Conservation (phyloP, 2,329 filamentous ascomycete genomes). For the Gaeumannomyces tritici region DNA sequence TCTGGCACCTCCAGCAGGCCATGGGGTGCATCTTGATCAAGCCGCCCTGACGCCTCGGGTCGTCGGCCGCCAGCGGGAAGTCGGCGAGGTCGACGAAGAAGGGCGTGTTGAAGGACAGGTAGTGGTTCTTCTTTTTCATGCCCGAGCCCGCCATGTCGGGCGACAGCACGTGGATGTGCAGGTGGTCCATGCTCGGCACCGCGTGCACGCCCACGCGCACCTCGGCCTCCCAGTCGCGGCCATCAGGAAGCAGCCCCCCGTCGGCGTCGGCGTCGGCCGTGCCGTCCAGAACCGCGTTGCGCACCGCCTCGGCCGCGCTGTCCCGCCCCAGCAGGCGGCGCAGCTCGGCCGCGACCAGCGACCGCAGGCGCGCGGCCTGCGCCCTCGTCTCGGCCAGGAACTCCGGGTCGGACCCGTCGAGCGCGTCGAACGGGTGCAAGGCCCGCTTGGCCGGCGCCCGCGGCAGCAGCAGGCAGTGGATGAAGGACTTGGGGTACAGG, state of each 20-base stretch:
- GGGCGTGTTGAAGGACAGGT: slow-evolving; percentile 79
- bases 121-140: slow-evolving; percentile 77
- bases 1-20: slow-evolving; percentile 75
- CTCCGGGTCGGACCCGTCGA: slow-evolving; percentile 46
- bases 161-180: slow-evolving; percentile 84
- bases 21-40: slow-evolving; percentile 28
- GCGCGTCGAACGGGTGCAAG: slow-evolving; percentile 68
- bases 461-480: slow-evolving; percentile 84
- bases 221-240: slow-evolving; percentile 70
- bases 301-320: slow-evolving; percentile 53
- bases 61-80: slow-evolving; percentile 63
- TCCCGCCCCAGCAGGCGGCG: slow-evolving; percentile 54
- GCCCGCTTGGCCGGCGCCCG: slow-evolving; percentile 51
- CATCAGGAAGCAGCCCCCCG: slow-evolving; percentile 42
- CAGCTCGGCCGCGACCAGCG: slow-evolving; percentile 65
- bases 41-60: slow-evolving; percentile 36
- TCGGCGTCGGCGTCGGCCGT: slow-evolving; percentile 28
- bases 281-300: slow-evolving; percentile 59
- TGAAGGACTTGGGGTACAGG: slow-evolving; percentile 71
- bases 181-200: slow-evolving; percentile 80
- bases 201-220: slow-evolving; percentile 76
- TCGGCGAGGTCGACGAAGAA: slow-evolving; percentile 75
- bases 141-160: slow-evolving; percentile 65
- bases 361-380: slow-evolving; percentile 52
- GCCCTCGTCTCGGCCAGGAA: slow-evolving; percentile 57